Percentiles rank a stretch among this genome's conserved stretches.
These are phyloP conservation scores for Madurella mycetomatis DNA, from an alignment of 2,329 filamentous ascomycete species.

Conservation along the genomic window DNA sequence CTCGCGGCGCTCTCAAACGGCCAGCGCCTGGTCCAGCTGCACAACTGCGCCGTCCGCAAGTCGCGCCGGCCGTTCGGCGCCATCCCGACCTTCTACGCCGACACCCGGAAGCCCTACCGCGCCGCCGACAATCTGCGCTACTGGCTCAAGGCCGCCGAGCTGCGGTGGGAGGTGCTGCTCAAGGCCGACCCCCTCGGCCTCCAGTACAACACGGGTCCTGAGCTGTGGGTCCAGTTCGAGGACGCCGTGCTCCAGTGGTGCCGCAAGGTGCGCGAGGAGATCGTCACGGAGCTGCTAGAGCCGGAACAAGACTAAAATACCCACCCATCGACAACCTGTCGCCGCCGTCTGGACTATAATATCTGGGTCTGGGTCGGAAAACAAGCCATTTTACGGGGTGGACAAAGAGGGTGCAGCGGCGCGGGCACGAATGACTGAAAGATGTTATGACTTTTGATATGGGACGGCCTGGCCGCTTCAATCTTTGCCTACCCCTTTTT, in stretches of 20 bases:
- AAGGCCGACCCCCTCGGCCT: conserved; percentile 81
- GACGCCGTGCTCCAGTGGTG: conserved; percentile 80
- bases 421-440: neutral
- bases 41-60: conserved; percentile 82
- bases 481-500: neutral
- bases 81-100: conserved; percentile 85
- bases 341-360: neutral
- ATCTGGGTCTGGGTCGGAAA: neutral
- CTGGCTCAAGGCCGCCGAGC: conserved; percentile 93
- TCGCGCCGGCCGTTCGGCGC: conserved; percentile 83
- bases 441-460: neutral
- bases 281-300: conserved; percentile 59
- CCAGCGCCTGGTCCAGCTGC: conserved; percentile 74
- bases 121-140: conserved; percentile 89
- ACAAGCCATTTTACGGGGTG: neutral
- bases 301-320: conserved; percentile 8
- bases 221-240: conserved; percentile 79
- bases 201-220: conserved; percentile 66
- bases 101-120: conserved; percentile 91
- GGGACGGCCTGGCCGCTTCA: neutral
- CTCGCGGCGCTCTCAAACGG: conserved; percentile 72
- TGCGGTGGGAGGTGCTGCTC: conserved; percentile 85
- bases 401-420: neutral
- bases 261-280: conserved; percentile 73
- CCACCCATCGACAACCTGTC: neutral